Evolutionary conservation across 768 basidiomycete genomes (phyloP).

Genomic region (Leccinum disarticulatum): DNA sequence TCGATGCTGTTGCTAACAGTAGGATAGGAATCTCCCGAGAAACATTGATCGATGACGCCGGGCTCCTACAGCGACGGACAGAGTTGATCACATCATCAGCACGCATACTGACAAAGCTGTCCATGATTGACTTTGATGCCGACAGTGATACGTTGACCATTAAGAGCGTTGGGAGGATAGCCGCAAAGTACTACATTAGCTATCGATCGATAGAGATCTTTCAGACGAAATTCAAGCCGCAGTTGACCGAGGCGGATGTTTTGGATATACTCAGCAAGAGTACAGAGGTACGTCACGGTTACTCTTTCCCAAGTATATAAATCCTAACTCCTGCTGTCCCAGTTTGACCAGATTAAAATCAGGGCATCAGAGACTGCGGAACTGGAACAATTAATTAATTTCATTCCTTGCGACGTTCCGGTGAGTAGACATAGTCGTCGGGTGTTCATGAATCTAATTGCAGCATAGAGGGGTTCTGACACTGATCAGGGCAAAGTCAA

Average conservation of each 20-base stretch:
- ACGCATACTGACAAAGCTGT: constrained; percentile 57
- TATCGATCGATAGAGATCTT: constrained; percentile 85
- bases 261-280: constrained; percentile 84
- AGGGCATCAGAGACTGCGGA: constrained; percentile 89
- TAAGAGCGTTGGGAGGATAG: constrained; percentile 94
- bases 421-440: constrained; percentile 38
- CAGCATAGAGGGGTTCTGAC: constrained; percentile 58
- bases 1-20: constrained; percentile 2
- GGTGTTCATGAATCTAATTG: neutral
- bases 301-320: neutral
- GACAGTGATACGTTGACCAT: constrained; percentile 58
- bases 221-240: constrained; percentile 69
- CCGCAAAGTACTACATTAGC: constrained; percentile 94
- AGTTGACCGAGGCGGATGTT: constrained; percentile 93
- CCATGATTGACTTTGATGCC: constrained; percentile 81
- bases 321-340: neutral
- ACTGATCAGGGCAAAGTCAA: constrained; percentile 86
- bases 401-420: constrained; percentile 78
- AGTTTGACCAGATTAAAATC: constrained; percentile 96
- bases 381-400: constrained; percentile 65
- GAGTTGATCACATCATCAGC: constrained; percentile 70
- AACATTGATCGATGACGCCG: constrained; percentile 65
- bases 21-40: constrained; percentile 71
- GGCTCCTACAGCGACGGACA: constrained; percentile 66
- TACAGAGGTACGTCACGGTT: constrained; percentile 65